A percentile compares a stretch with the other conserved stretches of the same genome.
Evolutionary conservation across 768 basidiomycete genomes (phyloP).

Genomic region (Lactarius deliciosus): DNA sequence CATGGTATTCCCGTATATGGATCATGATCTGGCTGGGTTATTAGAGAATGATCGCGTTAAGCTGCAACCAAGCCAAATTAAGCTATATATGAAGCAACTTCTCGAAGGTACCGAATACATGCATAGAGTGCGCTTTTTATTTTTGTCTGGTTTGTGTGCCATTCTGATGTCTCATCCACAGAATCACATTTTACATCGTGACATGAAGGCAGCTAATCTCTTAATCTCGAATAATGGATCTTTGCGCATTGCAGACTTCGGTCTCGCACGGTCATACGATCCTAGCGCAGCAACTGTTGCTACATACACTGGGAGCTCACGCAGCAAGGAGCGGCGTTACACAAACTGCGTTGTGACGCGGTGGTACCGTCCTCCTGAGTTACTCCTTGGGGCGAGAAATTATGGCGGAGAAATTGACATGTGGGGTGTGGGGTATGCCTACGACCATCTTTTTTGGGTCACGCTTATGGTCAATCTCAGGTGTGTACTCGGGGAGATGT

Average conservation of each 20-base stretch:
- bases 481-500: slow-evolving; percentile 98
- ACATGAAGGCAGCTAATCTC: slow-evolving; percentile 98
- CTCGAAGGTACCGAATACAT: slow-evolving; percentile 96
- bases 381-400: slow-evolving; percentile 82
- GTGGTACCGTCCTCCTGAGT: slow-evolving; percentile 94
- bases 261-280: slow-evolving; percentile 84
- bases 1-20: slow-evolving; percentile 99
- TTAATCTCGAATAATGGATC: slow-evolving; percentile 86
- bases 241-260: slow-evolving; percentile 93
- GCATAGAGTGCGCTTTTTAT: slow-evolving; percentile 68
- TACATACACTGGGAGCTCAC: slow-evolving; percentile 40
- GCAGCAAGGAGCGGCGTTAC: slow-evolving; percentile 66
- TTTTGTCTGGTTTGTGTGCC: slow-evolving; percentile 5
- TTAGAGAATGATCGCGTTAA: slow-evolving; percentile 90
- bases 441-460: neutral
- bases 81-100: slow-evolving; percentile 93
- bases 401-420: slow-evolving; percentile 96
- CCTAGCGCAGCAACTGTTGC: slow-evolving; percentile 44
- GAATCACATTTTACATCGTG: slow-evolving; percentile 97
- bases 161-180: slow-evolving; percentile 36
- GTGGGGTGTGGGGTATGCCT: slow-evolving; percentile 90
- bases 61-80: slow-evolving; percentile 81
- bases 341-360: slow-evolving; percentile 95
- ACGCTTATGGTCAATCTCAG: slow-evolving; percentile 40
- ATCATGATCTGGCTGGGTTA: slow-evolving; percentile 94